Percentiles rank a stretch among this genome's conserved stretches.
Evolutionary conservation across 163 green algal species (phyloP).

Genomic region (Chlorella variabilis): DNA sequence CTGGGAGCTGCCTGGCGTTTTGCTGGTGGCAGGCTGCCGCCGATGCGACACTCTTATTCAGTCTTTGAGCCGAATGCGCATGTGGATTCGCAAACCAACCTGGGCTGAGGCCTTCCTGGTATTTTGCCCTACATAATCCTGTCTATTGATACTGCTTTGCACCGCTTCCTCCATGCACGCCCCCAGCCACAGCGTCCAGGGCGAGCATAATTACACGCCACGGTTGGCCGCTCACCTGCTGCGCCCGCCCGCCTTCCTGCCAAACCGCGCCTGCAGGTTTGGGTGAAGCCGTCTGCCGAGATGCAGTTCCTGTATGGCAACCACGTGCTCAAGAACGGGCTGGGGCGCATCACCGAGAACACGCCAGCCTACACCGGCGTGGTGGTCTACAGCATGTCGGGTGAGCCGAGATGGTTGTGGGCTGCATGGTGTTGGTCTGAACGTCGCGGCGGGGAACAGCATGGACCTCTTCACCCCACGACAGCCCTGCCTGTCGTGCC

Average conservation of each 20-base stretch:
- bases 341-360: conserved; percentile 97
- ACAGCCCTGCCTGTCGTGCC: neutral
- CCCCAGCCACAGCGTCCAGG: too few species aligned
- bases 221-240: neutral
- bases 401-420: neutral
- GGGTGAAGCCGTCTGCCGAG: conserved; percentile 97
- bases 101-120: too few species aligned
- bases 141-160: too few species aligned
- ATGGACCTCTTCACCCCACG: neutral
- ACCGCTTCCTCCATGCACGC: too few species aligned
- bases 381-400: conserved; percentile 60
- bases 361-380: conserved; percentile 94
- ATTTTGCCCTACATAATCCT: too few species aligned
- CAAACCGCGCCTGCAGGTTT: conserved; percentile 93
- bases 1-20: too few species aligned
- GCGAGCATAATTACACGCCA: too few species aligned
- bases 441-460: too few species aligned
- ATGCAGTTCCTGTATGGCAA: conserved; percentile 99
- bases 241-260: neutral
- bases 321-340: conserved; percentile 96
- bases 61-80: conserved; percentile 77
- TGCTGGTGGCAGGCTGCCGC: neutral
- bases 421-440: too few species aligned
- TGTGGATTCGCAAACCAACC: conserved; percentile 2
- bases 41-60: conserved; percentile 62